Conservation (phyloP, 1,284 basidiomycete species). For the Puccinia hordei region DNA sequence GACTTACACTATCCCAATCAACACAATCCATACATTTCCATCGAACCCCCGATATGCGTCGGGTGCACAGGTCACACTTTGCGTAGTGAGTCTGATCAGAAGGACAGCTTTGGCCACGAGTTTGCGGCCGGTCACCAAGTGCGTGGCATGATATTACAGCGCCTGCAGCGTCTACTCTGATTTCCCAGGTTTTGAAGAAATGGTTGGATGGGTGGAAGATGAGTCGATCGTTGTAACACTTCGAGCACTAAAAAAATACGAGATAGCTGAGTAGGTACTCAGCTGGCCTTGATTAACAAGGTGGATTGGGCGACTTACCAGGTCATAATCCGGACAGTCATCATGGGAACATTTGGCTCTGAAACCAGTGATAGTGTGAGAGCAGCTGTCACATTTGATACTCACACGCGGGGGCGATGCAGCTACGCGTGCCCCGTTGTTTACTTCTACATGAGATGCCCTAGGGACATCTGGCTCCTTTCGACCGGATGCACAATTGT, state of each 20-base stretch:
- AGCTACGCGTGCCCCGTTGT: not conserved
- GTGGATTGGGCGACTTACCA: conserved; percentile 16
- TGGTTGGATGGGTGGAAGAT: conserved; percentile 33
- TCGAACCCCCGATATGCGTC: conserved; percentile 67
- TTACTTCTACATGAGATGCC: not conserved
- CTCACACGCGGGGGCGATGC: conserved; percentile 19
- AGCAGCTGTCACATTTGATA: conserved; percentile 29
- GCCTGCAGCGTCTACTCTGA: not conserved
- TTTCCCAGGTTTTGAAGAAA: not conserved
- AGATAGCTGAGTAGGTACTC: not conserved
- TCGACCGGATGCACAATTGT: not conserved
- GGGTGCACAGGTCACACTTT: conserved; percentile 70
- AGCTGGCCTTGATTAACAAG: not conserved
- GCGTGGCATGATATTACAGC: not conserved
- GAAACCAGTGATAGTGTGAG: conserved; percentile 1
- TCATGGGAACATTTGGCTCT: conserved; percentile 35
- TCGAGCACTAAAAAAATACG: conserved; percentile 9
- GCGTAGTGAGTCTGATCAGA: conserved; percentile 64
- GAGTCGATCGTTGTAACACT: conserved; percentile 16
- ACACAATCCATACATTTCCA: conserved; percentile 65
- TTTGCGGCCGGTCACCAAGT: not conserved
- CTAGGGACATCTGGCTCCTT: not conserved
- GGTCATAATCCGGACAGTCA: conserved; percentile 39
- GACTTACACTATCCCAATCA: conserved; percentile 62
- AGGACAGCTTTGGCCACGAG: not conserved